Conservation (phyloP, 1,284 basidiomycete genomes). For the Ustilago cynodontis region DNA sequence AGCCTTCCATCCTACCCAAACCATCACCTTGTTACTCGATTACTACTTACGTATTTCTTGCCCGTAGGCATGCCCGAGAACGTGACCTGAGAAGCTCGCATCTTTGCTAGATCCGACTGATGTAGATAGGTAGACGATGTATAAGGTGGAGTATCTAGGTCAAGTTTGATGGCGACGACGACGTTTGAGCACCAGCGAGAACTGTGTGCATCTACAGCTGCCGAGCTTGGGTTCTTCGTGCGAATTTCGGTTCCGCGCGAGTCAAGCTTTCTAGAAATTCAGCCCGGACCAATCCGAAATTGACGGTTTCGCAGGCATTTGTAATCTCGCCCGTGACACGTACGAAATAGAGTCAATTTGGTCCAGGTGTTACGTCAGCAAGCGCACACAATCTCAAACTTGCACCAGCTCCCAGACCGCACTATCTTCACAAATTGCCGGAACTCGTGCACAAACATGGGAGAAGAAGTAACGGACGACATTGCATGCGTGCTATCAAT, state of each 20-base stretch:
- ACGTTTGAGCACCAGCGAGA: neutral
- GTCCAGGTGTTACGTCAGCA: conserved; percentile 3
- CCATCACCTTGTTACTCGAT: neutral
- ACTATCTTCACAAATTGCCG: neutral
- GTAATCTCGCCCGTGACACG: conserved; percentile 8
- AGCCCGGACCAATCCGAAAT: conserved; percentile 26
- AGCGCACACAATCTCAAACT: neutral
- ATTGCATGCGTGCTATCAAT: conserved; percentile 32
- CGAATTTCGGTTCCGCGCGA: conserved; percentile 10
- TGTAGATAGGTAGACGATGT: conserved; percentile 1
- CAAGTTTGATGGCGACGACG: conserved; percentile 10
- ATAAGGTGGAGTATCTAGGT: conserved; percentile 6
- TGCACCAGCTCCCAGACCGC: neutral
- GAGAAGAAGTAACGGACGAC: neutral
- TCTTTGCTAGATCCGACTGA: conserved; percentile 16
- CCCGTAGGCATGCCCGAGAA: conserved; percentile 66
- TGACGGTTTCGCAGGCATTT: neutral
- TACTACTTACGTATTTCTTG: conserved; percentile 60
- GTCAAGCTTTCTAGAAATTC: conserved; percentile 8
- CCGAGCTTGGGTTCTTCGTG: conserved; percentile 20
- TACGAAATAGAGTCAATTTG: conserved; percentile 23
- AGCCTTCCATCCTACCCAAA: neutral
- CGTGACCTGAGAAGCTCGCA: conserved; percentile 53
- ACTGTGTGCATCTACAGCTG: conserved; percentile 1
- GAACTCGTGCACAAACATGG: no score